Conservation (phyloP, 2,329 filamentous ascomycete species). For the Epichloe elymi region DNA sequence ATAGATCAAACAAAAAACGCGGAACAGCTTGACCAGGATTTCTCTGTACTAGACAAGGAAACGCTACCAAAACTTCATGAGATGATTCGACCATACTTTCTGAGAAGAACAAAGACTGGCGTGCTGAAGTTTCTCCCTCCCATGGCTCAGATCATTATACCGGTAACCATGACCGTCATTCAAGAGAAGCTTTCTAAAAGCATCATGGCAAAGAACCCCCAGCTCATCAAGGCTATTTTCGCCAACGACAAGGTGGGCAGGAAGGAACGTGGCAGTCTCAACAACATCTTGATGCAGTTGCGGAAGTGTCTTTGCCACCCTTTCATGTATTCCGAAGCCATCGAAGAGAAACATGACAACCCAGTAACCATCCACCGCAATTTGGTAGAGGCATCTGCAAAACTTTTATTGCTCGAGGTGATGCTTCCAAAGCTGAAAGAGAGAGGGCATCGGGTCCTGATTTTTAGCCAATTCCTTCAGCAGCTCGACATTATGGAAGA, state of each 20-base stretch:
- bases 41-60: constrained; percentile 64
- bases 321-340: constrained; percentile 80
- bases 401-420: constrained; percentile 69
- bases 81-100: constrained; percentile 61
- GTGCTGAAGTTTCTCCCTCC: constrained; percentile 86
- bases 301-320: constrained; percentile 92
- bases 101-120: constrained; percentile 72
- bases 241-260: constrained; percentile 52
- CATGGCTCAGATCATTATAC: constrained; percentile 89
- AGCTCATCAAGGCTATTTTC: constrained; percentile 80
- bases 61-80: constrained; percentile 72
- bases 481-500: constrained; percentile 88
- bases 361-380: constrained; percentile 57
- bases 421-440: constrained; percentile 80
- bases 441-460: constrained; percentile 76
- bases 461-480: constrained; percentile 90
- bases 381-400: constrained; percentile 80
- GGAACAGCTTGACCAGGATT: constrained; percentile 59
- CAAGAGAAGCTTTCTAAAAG: constrained; percentile 93
- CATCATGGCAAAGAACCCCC: constrained; percentile 79
- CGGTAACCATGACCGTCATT: constrained; percentile 85
- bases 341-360: constrained; percentile 67
- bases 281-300: constrained; percentile 91
- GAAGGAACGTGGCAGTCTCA: constrained; percentile 66
- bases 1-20: constrained; percentile 63